Base-by-base conservation (phyloP, 148 eudicot genomes). In the Dianthus caryophyllus region DNA sequence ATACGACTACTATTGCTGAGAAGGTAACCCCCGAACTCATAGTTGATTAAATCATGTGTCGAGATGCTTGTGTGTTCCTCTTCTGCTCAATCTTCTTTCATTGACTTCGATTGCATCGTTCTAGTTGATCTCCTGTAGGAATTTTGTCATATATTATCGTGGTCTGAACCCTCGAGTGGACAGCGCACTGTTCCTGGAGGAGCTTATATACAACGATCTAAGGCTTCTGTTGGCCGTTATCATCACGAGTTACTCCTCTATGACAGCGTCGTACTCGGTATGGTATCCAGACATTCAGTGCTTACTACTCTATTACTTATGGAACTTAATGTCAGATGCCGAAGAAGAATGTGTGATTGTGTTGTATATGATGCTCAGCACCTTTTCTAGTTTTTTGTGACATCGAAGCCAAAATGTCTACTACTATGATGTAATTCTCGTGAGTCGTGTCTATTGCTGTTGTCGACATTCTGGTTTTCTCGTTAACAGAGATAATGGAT, bases 21-120 rank as follows among this genome's bases (percentile, higher is more conserved):
- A 59, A 70, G 74, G 78, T 75, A 49, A 70, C 58, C 30, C 58
- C 22, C 12, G 30, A 15, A 13, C 13, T 17, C 22, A 24, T 49
- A 43, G 57, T n/a, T 51, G 58, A 33, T 12, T 15, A 22, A n/a
- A 22, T 68, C 15, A 12, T 36, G 0, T 44, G 51, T 13, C n/a
- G n/a, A 27, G 26, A 31, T 48, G 47, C 30, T 29, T 31, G 43
- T 21, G 22, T 6, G 41, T 58, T 30, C 30, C 62, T 58, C 13
- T 2, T 30, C 13, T 30, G 62, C 62, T 6, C 62, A 58, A 16
- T 8, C 54, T 50, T 18, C 2, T 1, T 14, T 53, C 58, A 22
- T 2, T 53, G 17, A 54, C 29, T 25, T 54, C 2, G 18, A 48
- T 54, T 54, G 52, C 52, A n/a, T 48, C 4, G 30, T 53, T 54